phyloP scores from a whole-genome alignment of 164 flowering plant species.

The Warburgia ugandensis region DNA sequence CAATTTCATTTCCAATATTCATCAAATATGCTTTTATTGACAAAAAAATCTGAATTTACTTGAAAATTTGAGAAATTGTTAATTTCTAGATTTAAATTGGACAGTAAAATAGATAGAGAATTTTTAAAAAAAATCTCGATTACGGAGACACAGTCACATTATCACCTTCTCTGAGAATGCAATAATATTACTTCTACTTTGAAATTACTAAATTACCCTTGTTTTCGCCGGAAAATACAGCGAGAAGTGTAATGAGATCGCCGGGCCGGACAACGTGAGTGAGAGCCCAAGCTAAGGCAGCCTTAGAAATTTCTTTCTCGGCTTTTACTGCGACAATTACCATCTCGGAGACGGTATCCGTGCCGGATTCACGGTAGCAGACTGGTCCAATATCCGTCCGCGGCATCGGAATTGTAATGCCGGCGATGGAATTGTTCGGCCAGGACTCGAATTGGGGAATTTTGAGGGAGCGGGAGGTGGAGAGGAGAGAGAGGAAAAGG shows the following conservation, averaged over 20 bases:
- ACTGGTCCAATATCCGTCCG: too few species aligned
- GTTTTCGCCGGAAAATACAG: constrained; percentile 35
- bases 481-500: too few species aligned
- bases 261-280: constrained; percentile 72
- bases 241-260: constrained; percentile 58
- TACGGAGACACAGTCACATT: background rate
- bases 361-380: background rate
- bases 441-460: too few species aligned
- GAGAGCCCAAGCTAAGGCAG: constrained; percentile 81
- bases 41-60: too few species aligned
- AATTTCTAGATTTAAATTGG: background rate
- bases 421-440: too few species aligned
- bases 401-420: too few species aligned
- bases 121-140: background rate
- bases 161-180: background rate
- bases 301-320: constrained; percentile 56
- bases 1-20: too few species aligned
- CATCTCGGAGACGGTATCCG: constrained; percentile 25
- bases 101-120: background rate
- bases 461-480: too few species aligned
- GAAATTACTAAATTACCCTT: constrained; percentile 25
- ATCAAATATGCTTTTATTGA: too few species aligned
- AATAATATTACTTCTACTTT: background rate
- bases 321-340: constrained; percentile 77
- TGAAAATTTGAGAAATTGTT: background rate